Evolutionary conservation across 2,329 filamentous ascomycete species (phyloP).

Genomic region (Scedosporium dehoogii): DNA sequence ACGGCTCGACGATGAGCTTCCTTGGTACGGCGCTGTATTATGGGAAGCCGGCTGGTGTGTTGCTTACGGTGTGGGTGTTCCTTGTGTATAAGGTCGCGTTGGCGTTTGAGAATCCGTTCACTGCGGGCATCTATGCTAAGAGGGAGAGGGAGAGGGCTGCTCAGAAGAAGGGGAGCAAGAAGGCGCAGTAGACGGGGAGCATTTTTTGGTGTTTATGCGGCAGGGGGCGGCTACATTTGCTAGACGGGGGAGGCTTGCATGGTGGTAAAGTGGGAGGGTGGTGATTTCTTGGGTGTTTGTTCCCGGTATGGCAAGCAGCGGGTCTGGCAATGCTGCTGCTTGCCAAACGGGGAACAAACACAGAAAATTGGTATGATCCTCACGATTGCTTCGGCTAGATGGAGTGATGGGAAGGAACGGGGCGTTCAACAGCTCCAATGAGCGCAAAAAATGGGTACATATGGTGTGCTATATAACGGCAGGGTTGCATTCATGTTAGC

Average conservation of each 20-base stretch:
- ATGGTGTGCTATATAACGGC: neutral
- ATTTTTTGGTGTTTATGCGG: neutral
- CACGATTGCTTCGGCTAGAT: neutral
- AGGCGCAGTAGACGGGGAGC: constrained; percentile 1
- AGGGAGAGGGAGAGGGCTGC: constrained; percentile 49
- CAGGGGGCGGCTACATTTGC: neutral
- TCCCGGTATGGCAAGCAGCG: no score
- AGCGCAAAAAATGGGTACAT: neutral
- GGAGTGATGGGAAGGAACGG: neutral
- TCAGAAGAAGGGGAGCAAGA: constrained; percentile 34
- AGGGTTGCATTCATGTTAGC: neutral
- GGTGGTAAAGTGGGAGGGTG: no score
- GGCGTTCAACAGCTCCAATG: constrained; percentile 1
- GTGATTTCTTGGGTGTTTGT: no score
- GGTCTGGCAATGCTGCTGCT: neutral
- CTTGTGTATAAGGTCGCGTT: constrained; percentile 73
- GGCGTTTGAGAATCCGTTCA: constrained; percentile 89
- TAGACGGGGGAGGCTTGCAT: neutral
- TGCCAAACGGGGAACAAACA: neutral
- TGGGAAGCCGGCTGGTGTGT: constrained; percentile 76
- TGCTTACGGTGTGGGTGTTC: constrained; percentile 66
- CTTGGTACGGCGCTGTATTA: constrained; percentile 75
- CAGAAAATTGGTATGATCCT: neutral
- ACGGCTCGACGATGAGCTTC: constrained; percentile 87
- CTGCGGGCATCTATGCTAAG: constrained; percentile 84